Conservation (phyloP, 768 basidiomycete species). For the Suillus subaureus region DNA sequence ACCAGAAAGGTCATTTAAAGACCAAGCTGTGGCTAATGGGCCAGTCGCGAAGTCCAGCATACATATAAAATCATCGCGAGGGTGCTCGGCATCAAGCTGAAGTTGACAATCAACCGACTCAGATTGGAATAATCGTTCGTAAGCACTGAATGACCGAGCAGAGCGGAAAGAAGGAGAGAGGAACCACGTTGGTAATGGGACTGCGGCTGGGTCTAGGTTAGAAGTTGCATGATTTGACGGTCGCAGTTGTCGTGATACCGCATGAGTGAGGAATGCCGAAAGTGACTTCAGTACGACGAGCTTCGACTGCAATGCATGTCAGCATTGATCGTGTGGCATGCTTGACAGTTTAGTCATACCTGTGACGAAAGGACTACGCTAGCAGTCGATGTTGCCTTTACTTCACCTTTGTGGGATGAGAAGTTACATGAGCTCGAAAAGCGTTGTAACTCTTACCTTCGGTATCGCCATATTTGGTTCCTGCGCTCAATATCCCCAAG, state of each 20-base stretch:
- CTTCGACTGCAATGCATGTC: conserved; percentile 58
- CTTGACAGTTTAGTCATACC: conserved; percentile 37
- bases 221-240: conserved; percentile 18
- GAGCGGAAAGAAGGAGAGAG: conserved; percentile 60
- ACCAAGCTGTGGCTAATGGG: conserved; percentile 30
- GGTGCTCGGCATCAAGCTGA: conserved; percentile 19
- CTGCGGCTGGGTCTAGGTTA: conserved; percentile 15
- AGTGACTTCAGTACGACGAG: conserved; percentile 75
- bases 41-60: conserved; percentile 20
- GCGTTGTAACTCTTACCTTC: conserved; percentile 43
- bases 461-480: conserved; percentile 59
- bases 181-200: conserved; percentile 59
- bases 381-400: conserved; percentile 57
- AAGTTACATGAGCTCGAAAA: neutral
- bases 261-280: conserved; percentile 61
- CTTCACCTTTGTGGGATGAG: conserved; percentile 22
- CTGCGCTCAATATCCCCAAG: conserved; percentile 73
- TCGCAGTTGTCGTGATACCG: conserved; percentile 33
- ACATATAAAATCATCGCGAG: conserved; percentile 34
- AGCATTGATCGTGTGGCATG: conserved; percentile 10
- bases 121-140: conserved; percentile 49
- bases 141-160: conserved; percentile 51
- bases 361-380: conserved; percentile 66
- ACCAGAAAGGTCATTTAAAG: conserved; percentile 36
- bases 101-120: conserved; percentile 23